phyloP scores from a whole-genome alignment of 305 asterid genomes.

The Fraxinus baroniana region DNA sequence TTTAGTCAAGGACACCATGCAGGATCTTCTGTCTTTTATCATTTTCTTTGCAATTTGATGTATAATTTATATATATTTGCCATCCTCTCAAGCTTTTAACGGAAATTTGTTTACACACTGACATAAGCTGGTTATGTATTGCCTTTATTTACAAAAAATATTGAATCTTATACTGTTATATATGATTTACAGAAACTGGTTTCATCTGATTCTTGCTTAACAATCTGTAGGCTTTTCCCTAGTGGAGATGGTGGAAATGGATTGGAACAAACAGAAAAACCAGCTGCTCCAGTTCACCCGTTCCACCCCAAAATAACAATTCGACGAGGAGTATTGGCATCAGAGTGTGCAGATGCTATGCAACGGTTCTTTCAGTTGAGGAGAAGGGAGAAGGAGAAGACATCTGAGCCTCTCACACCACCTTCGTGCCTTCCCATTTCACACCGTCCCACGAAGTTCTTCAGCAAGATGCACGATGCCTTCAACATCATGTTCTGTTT shows the following conservation, averaged over 20 bases:
- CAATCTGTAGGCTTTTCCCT: slow-evolving; percentile 77
- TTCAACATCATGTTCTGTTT: slow-evolving; percentile 69
- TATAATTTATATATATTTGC: neutral
- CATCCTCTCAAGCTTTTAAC: neutral
- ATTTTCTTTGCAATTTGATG: neutral
- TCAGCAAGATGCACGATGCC: slow-evolving; percentile 67
- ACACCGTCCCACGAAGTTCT: slow-evolving; percentile 55
- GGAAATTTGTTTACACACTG: neutral
- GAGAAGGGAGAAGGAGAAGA: slow-evolving; percentile 65
- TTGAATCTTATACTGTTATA: neutral
- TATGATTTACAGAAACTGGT: neutral
- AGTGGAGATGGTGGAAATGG: slow-evolving; percentile 54
- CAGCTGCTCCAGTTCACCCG: slow-evolving; percentile 87
- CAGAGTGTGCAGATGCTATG: slow-evolving; percentile 89
- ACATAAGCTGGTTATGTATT: neutral
- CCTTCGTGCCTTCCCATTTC: slow-evolving; percentile 63
- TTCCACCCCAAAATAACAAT: slow-evolving; percentile 84
- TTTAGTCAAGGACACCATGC: neutral
- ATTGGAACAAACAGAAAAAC: slow-evolving; percentile 55
- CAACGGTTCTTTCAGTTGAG: slow-evolving; percentile 83
- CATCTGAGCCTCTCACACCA: slow-evolving; percentile 43
- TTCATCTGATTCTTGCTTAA: neutral
- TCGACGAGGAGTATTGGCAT: slow-evolving; percentile 68
- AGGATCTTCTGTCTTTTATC: neutral
- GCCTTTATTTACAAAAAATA: neutral